Percentiles rank a stretch among this genome's conserved stretches.
phyloP scores from a whole-genome alignment of 2,329 filamentous ascomycete species.

The Venturia asperata region DNA sequence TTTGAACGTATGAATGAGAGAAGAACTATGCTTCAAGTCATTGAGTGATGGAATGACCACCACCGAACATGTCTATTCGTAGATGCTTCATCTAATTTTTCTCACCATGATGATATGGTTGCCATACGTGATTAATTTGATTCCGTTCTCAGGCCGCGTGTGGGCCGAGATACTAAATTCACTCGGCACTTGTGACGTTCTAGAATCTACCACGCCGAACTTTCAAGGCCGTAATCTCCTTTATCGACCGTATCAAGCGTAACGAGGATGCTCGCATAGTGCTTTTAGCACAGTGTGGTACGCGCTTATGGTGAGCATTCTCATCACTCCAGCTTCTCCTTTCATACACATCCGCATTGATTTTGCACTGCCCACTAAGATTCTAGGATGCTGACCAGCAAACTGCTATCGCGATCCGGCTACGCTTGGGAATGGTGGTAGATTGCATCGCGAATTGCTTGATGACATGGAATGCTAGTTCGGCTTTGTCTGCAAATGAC shows the following conservation, averaged over 20 bases:
- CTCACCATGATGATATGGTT: not conserved
- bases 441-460: too few species aligned
- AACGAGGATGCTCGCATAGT: not conserved
- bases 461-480: too few species aligned
- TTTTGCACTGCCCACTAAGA: not conserved
- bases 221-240: not conserved
- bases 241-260: not conserved
- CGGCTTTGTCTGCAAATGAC: not conserved
- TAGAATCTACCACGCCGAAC: too few species aligned
- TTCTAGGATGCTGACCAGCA: too few species aligned
- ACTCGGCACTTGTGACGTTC: too few species aligned
- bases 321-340: not conserved
- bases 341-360: not conserved
- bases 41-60: not conserved
- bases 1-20: too few species aligned
- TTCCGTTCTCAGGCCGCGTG: not conserved
- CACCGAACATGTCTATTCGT: not conserved
- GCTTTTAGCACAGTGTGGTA: not conserved
- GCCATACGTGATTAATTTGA: not conserved
- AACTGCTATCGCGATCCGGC: too few species aligned
- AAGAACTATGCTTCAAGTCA: not conserved
- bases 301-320: not conserved
- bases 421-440: too few species aligned
- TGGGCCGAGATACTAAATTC: not conserved
- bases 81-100: not conserved